Evolutionary conservation across 1,284 basidiomycete genomes (phyloP), one percentile per base, ranked within the genome.

Genomic region (Singerocomus inundabilis): DNA sequence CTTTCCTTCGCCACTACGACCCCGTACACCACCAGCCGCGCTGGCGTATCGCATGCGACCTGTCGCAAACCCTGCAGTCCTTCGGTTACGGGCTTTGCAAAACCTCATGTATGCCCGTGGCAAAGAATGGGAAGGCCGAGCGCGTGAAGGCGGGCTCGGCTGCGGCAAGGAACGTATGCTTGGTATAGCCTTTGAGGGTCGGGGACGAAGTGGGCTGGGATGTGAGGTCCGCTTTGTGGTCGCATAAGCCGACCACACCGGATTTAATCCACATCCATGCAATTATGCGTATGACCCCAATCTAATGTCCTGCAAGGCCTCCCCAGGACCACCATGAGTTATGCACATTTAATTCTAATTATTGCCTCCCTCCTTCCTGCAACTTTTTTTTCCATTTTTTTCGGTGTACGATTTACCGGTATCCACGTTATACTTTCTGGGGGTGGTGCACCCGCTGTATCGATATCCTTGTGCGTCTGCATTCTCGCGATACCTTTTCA

Each of bases 121-220:
- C 30, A 64, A 71, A 49, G 61, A 63, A 53, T 77, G 76, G 78
- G 73, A 80, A 59, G 74, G 74, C 5, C 69, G 70, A 16, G 70
- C 68, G 29, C 63, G 72, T 33, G 74, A 79, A 38, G 74, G 74
- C 38, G 67, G 69, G 16, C 64, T 80, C 49, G 74, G 77, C 4
- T 76, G 75, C 46, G 81, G 80, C 44, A 72, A 74, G 63, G 83
- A 85, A 66, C 75, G 78, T 52, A 66, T 85, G 46, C 63, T 78
- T 25, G 76, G 77, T 24, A 61, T 83, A 50, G 81, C 80, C 28
- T 81, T 77, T 60, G 82, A 83, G 53, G 81, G 80, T 9, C 68
- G 80, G 16, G 78, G 81, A 11, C 66, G 73, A 50, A 84, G 81
- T 56, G 61, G 70, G 44, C 69, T 84, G 54, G 72, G 69, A 24